Evolutionary conservation across 306 rosid genomes (phyloP), one percentile per base, ranked within the genome.

Genomic region (Potentilla sterilis): DNA sequence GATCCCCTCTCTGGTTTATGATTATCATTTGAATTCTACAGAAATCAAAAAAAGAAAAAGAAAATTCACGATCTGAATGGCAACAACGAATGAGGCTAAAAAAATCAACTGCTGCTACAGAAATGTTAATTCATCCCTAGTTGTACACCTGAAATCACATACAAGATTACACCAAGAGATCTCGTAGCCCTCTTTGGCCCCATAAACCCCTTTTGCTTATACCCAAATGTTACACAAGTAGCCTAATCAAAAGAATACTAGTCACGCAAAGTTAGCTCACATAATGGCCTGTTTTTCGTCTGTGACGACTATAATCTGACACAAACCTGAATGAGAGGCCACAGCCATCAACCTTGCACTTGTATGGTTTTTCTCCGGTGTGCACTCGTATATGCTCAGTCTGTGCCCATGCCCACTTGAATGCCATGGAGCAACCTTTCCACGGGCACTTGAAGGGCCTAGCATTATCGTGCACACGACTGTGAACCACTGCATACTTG

Each of bases 401-500:
- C 83, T 96, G 84, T 21, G 99, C 97, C 99, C 99, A 95, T 24
- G 93, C 96, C 99, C 99, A 95, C 83, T 95, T 95, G 89, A 95
- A 95, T 11, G 98, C 84, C 99, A 89, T 92, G 78, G 92, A 83
- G 79, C 99, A 95, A 78, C 99, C 99, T 85, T 92, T 79, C 99
- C 99, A 95, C 4, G 99, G 92, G 82, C 99, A 95, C 88, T 95
- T 89, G 49, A 95, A 93, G 65, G 99, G 99, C 86, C 99, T 87
- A 38, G 90, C 83, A 21, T 90, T 96, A 21, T 90, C 93, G 19
- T 95, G 99, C 70, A 95, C 97, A 9, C 99, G 98, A 69, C 81
- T 87, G 84, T 95, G 99, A 82, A 89, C 85, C 83, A 85, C 22
- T 1, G 96, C 93, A 68, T 95, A 95, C 74, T 89, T 95, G 87